phyloP scores from a whole-genome alignment of 2,329 filamentous ascomycete genomes.

The Arthrocladium fulminans region DNA sequence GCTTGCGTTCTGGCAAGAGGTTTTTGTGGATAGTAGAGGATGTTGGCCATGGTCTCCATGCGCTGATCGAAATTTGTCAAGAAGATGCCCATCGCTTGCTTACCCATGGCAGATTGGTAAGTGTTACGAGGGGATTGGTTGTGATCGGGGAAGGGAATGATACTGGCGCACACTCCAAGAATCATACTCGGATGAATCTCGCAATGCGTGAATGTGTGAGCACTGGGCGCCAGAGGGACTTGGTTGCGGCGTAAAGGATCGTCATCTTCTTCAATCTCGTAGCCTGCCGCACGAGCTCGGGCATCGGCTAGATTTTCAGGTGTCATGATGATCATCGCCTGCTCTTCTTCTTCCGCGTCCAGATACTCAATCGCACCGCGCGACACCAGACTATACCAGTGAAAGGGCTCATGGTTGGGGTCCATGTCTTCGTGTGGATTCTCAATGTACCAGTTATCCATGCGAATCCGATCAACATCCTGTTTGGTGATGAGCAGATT shows the following conservation, averaged over 20 bases:
- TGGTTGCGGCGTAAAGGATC: slow-evolving; percentile 82
- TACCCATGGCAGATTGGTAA: slow-evolving; percentile 99
- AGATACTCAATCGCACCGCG: slow-evolving; percentile 89
- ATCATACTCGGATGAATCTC: slow-evolving; percentile 99
- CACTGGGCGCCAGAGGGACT: slow-evolving; percentile 74
- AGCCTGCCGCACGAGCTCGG: slow-evolving; percentile 59
- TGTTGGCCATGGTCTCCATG: slow-evolving; percentile 99
- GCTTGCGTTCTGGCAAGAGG: slow-evolving; percentile 90
- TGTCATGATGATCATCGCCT: slow-evolving; percentile 98
- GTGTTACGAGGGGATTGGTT: slow-evolving; percentile 97
- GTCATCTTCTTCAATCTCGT: slow-evolving; percentile 53
- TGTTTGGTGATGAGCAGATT: slow-evolving; percentile 75
- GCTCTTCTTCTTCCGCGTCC: slow-evolving; percentile 96
- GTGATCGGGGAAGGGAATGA: slow-evolving; percentile 98
- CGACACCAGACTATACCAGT: slow-evolving; percentile 79
- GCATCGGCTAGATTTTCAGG: slow-evolving; percentile 85
- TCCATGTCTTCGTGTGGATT: slow-evolving; percentile 46
- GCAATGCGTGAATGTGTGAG: slow-evolving; percentile 93
- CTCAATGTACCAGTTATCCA: slow-evolving; percentile 40
- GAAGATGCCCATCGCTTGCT: slow-evolving; percentile 99
- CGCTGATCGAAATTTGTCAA: slow-evolving; percentile 92
- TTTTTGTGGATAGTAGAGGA: slow-evolving; percentile 97
- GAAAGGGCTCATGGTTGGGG: slow-evolving; percentile 54
- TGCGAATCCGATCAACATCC: slow-evolving; percentile 61
- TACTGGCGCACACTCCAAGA: slow-evolving; percentile 93